phyloP scores from a whole-genome alignment of 345 rosid genomes.

The Physaria fendleri region DNA sequence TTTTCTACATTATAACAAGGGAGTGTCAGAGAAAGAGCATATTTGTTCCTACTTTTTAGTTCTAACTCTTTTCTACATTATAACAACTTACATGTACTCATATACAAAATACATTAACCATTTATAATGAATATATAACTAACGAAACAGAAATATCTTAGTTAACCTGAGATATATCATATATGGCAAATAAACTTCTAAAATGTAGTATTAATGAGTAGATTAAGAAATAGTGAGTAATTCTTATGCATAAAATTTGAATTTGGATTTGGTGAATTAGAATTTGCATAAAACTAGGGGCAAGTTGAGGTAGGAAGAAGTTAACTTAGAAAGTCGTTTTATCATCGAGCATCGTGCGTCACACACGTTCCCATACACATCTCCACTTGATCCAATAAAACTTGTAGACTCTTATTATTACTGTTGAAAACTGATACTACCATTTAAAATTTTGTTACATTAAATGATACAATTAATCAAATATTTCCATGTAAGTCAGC shows the following conservation, averaged over 20 bases:
- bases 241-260: too few species aligned
- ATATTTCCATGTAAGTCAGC: too few species aligned
- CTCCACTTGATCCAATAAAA: constrained; percentile 24
- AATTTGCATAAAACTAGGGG: neutral
- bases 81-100: too few species aligned
- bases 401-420: constrained; percentile 8
- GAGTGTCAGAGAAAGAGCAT: constrained; percentile 32
- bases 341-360: constrained; percentile 10
- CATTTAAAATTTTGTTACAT: neutral
- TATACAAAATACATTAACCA: too few species aligned
- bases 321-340: constrained; percentile 23
- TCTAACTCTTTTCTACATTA: constrained; percentile 6
- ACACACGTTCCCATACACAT: constrained; percentile 23
- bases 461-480: too few species aligned
- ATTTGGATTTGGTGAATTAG: neutral
- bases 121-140: too few species aligned
- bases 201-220: too few species aligned
- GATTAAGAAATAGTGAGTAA: too few species aligned
- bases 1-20: neutral
- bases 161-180: too few species aligned
- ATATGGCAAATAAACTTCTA: too few species aligned
- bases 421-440: neutral
- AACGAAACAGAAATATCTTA: too few species aligned
- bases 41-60: constrained; percentile 24
- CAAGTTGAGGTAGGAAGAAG: constrained; percentile 8